Percentiles rank a stretch among this genome's conserved stretches.
These are phyloP conservation scores for Verticillium nonalfalfae DNA, from an alignment of 2,329 filamentous ascomycete genomes.

Conservation along the genomic window DNA sequence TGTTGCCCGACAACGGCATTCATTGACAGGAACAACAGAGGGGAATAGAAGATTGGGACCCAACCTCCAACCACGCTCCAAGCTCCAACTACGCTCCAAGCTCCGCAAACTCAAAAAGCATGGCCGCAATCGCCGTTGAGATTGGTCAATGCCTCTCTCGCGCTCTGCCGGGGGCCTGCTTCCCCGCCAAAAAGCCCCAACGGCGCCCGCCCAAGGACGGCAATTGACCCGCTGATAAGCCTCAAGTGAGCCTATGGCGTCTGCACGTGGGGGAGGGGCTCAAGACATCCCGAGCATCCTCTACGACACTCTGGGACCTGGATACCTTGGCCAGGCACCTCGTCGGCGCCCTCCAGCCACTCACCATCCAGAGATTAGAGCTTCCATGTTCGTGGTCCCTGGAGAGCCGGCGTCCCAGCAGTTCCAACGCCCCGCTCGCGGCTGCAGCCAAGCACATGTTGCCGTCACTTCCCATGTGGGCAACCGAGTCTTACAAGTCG, in stretches of 20 bases:
- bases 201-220: not conserved
- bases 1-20: not conserved
- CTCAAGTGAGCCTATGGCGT: slow-evolving; percentile 1
- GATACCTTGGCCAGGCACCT: not conserved
- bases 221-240: slow-evolving; percentile 3
- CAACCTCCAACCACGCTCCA: not conserved
- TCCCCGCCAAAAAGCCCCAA: not conserved
- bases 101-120: not conserved
- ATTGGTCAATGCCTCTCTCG: not conserved
- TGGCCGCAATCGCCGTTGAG: not conserved
- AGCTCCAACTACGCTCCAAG: not conserved
- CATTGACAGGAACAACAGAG: not conserved
- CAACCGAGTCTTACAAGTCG: not conserved
- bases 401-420: not conserved
- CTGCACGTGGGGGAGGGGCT: not conserved
- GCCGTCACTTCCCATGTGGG: not conserved
- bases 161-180: not conserved
- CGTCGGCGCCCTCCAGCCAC: slow-evolving; percentile 3
- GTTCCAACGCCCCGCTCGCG: not conserved
- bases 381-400: not conserved
- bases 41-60: not conserved
- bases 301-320: not conserved
- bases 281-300: not conserved
- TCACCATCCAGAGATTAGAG: not conserved
- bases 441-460: not conserved